Conservation (phyloP, 345 rosid species). For the Hibiscus tridactylites region DNA sequence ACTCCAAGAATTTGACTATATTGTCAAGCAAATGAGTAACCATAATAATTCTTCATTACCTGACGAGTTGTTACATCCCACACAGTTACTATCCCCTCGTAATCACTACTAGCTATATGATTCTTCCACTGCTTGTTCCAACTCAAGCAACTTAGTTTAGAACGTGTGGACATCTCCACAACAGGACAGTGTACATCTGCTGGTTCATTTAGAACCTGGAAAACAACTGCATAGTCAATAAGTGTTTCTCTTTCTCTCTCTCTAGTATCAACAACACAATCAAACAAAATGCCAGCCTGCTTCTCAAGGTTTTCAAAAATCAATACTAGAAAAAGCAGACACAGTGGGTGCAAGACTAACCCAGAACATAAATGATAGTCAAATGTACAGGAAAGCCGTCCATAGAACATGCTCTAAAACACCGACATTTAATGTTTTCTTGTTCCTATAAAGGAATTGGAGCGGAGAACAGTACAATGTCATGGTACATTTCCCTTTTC, state of each 20-base stretch:
- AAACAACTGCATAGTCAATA: slow-evolving; percentile 6
- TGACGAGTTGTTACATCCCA: slow-evolving; percentile 97
- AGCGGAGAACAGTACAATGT: not conserved
- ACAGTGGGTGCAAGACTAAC: not conserved
- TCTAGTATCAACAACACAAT: not conserved
- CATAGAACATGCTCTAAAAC: not conserved
- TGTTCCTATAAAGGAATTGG: not conserved
- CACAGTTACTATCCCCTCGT: slow-evolving; percentile 95
- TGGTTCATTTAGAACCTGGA: slow-evolving; percentile 78
- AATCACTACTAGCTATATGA: slow-evolving; percentile 97
- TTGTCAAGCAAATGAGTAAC: not conserved
- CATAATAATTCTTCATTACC: slow-evolving; percentile 29
- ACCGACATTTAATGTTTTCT: not conserved
- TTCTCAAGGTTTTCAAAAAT: not conserved
- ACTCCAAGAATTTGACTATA: not conserved
- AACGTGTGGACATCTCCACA: slow-evolving; percentile 93
- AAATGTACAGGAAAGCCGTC: not conserved
- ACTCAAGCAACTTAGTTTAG: slow-evolving; percentile 96
- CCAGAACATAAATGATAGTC: not conserved
- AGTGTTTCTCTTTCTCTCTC: not conserved
- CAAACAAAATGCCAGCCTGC: not conserved
- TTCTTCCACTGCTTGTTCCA: slow-evolving; percentile 92
- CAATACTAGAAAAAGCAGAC: not conserved
- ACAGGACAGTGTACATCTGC: slow-evolving; percentile 76
- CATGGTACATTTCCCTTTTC: not conserved